Base-by-base conservation (phyloP, 2,329 filamentous ascomycete genomes). In the Cordyceps farinosa region DNA sequence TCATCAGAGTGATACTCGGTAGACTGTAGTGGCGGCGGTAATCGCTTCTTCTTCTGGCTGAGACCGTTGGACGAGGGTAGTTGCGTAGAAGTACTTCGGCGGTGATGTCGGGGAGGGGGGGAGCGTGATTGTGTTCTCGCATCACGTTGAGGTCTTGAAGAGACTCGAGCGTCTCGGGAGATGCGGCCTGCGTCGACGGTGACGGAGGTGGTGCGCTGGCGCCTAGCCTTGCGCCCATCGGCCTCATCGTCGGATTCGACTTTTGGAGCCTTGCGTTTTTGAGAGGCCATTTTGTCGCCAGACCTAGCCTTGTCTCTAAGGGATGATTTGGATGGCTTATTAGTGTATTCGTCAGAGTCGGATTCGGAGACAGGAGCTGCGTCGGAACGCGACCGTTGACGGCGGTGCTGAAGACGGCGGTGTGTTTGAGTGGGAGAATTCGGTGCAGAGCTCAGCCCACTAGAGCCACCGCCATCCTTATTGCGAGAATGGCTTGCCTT, bases 1-100 rank as follows among this genome's bases (percentile, higher is more conserved):
- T 88, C 83, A 71, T 90, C 88, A 0, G 88, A 90, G 63, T 87
- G 84, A 66, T 89, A 88, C 65, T 87, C 86, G 30, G 82, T 83
- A 10, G 86, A 80, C 59, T 85, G 81, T 57, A 90, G 78, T 11
- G 87, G 86, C 7, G 84, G 82, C 8, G 87, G 85, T 30, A 84
- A 72, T 52, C 82, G 84, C 73, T 82, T 85, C 73, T 87, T 88
- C 75, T 88, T 89, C 64, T 80, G 76, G 58, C 78, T 76, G 40
- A 86, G 72, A 5, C 85, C 84, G 71, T 85, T 85, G 36, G 80
- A 78, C 10, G 80, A 77, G 1, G 84, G 80, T 27, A 88, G 78
- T 69, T 90, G 87, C 0, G 84, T 87, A 2, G 88, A 90, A 34
- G 80, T 77, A 67, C 87, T 89, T 64, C 88, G 82, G 60, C 87